Evolutionary conservation across 1,284 basidiomycete species (phyloP).

Genomic region (Ceraceosorus guamensis): DNA sequence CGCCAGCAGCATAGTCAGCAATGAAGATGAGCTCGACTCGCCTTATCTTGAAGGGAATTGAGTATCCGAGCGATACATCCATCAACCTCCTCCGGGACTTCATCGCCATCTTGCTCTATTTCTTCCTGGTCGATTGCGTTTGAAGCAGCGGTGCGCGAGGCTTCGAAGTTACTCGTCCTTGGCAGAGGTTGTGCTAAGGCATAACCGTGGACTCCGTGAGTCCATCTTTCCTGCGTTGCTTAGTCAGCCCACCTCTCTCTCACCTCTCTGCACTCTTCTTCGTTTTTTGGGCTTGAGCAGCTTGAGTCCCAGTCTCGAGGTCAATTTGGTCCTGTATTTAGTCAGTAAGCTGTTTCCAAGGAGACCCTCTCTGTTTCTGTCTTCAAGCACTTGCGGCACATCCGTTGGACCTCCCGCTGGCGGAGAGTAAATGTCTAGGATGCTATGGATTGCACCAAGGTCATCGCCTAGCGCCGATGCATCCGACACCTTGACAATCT

Average conservation of each 20-base stretch:
- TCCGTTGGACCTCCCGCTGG: neutral
- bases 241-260: too few relatives aligned
- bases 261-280: neutral
- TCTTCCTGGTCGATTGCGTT: slow-evolving; percentile 4
- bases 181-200: too few relatives aligned
- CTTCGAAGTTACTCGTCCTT: too few relatives aligned
- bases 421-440: slow-evolving; percentile 25
- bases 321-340: slow-evolving; percentile 42
- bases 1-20: slow-evolving; percentile 1
- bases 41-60: slow-evolving; percentile 71
- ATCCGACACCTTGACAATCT: slow-evolving; percentile 60
- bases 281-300: slow-evolving; percentile 21
- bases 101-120: slow-evolving; percentile 54
- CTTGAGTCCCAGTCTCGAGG: slow-evolving; percentile 34
- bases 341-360: slow-evolving; percentile 23
- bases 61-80: slow-evolving; percentile 67
- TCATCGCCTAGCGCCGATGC: slow-evolving; percentile 17
- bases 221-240: too few relatives aligned
- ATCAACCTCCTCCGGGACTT: slow-evolving; percentile 76
- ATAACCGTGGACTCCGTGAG: too few relatives aligned
- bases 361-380: neutral
- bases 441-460: slow-evolving; percentile 15
- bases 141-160: neutral
- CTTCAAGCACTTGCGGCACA: neutral
- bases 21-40: slow-evolving; percentile 45